Evolutionary conservation across 768 basidiomycete genomes (phyloP), one percentile per base, ranked within the genome.

Genomic region (Rhodotorula kratochvilovae): DNA sequence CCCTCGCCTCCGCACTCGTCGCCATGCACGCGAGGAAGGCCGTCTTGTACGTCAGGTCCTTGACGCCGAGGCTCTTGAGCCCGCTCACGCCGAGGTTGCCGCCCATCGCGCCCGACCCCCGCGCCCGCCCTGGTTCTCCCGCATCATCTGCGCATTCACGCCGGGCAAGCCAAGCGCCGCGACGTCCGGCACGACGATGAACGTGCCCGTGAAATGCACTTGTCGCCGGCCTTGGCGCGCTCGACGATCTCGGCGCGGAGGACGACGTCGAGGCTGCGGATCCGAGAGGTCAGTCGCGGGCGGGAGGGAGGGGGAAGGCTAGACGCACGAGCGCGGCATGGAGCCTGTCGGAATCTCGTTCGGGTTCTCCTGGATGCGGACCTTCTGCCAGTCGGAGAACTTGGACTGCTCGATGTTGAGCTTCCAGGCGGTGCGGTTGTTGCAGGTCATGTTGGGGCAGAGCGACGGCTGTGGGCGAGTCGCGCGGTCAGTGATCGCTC

Each of bases 351-450:
- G 96, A 67, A 99, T 98, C 81, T 98, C 96, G 36, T 94, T 96
- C 17, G 95, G 89, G 77, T 97, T 98, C 83, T 99, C 96, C 79
- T 99, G 96, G 56, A 99, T 97, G 55, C 96, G 88, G 59, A 98
- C 93, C 81, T 97, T 97, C 81, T 99, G 96, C 96, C 96, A 98
- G 79, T 99, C 96, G 1, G 92, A 91, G 79, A 99, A 99, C 80
- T 92, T 94, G 39, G 91, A 94, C 63, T 89, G 88, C 79, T 98
- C 95, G 68, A 98, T 92, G 79, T 94, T 91, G 53, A 99, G 86
- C 78, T 93, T 88, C 94, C 94, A 99, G 43, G 86, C 89, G 27
- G 82, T 81, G 42, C 93, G 87, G 80, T 98, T 98, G 42, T 90
- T 89, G 78, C 96, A 99, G 1, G 90, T 90, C 29, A 90, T 88